Percentiles rank a stretch among this genome's conserved stretches.
Evolutionary conservation across 306 rosid species (phyloP).

Genomic region (Mimosa pudica): DNA sequence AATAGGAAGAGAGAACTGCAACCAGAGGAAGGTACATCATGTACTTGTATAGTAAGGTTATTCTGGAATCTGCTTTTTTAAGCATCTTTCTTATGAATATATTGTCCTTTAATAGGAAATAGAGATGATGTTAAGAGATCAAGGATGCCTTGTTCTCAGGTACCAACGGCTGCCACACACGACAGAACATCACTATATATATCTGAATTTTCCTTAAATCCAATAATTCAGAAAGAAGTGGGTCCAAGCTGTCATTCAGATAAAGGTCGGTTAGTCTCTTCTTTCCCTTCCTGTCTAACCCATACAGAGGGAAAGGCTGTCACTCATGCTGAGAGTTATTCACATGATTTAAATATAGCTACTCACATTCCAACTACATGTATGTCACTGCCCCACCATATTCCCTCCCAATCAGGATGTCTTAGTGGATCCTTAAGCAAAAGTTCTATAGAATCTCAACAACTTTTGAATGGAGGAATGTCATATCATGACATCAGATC

Average conservation of each 20-base stretch:
- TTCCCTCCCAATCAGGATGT: conserved; percentile 38
- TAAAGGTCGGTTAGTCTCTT: neutral
- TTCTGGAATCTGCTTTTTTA: conserved; percentile 27
- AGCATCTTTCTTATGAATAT: conserved; percentile 27
- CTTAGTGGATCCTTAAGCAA: conserved; percentile 38
- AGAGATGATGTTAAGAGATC: conserved; percentile 36
- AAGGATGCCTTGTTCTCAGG: conserved; percentile 36
- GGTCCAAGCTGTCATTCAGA: conserved; percentile 24
- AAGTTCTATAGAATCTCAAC: conserved; percentile 35
- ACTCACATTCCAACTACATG: conserved; percentile 14
- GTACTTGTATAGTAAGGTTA: conserved; percentile 21
- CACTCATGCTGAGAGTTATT: conserved; percentile 23
- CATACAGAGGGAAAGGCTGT: conserved; percentile 37
- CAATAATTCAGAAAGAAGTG: conserved; percentile 28
- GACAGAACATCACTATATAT: conserved; percentile 30
- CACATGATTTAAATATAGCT: conserved; percentile 3
- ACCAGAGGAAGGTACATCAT: conserved; percentile 54
- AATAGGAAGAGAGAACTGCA: conserved; percentile 41
- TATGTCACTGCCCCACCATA: conserved; percentile 33
- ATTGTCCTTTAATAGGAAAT: conserved; percentile 45
- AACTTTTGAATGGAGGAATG: conserved; percentile 27
- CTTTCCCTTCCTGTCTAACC: conserved; percentile 33
- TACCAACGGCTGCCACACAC: conserved; percentile 37
- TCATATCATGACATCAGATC: neutral
- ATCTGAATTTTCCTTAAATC: conserved; percentile 32